Conservation (phyloP, 164 flowering plant species). For the Piper longum region DNA sequence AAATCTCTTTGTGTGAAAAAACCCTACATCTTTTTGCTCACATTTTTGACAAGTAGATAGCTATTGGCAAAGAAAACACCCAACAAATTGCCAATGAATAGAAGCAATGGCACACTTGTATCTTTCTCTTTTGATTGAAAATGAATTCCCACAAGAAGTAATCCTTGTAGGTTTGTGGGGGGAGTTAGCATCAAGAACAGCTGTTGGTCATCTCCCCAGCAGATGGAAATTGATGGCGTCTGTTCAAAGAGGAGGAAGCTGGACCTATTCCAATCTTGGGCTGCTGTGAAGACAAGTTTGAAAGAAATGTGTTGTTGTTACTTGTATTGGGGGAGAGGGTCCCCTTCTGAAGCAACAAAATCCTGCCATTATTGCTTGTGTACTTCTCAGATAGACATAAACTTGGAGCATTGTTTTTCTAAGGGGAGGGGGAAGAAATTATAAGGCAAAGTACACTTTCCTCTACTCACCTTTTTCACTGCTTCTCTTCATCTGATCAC, state of each 20-base stretch:
- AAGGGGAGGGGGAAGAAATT: conserved; percentile 6
- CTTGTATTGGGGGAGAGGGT: conserved; percentile 12
- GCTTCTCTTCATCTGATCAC: not conserved
- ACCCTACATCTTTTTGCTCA: too few relatives aligned
- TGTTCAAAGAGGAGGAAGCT: conserved; percentile 9
- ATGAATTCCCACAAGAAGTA: not conserved
- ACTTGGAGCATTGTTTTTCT: conserved; percentile 20
- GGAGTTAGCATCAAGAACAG: not conserved
- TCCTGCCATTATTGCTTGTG: conserved; percentile 47
- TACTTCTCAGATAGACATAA: conserved; percentile 51
- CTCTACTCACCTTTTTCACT: not conserved
- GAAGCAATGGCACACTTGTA: not conserved
- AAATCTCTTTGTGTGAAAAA: too few relatives aligned
- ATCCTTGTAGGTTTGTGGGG: not conserved
- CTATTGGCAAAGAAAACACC: too few relatives aligned
- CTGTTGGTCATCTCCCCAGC: not conserved
- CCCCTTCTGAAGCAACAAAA: conserved; percentile 49
- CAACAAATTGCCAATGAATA: not conserved
- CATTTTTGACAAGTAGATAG: too few relatives aligned
- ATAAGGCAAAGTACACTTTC: not conserved
- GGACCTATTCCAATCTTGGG: conserved; percentile 5
- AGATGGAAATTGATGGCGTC: conserved; percentile 3
- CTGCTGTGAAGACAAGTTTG: not conserved
- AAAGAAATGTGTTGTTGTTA: conserved; percentile 4
- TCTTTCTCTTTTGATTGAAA: not conserved